A percentile compares a stretch with the other conserved stretches of the same genome.
Conservation (phyloP, 192 early-diverging fungal species). For the Mortierella claussenii region DNA sequence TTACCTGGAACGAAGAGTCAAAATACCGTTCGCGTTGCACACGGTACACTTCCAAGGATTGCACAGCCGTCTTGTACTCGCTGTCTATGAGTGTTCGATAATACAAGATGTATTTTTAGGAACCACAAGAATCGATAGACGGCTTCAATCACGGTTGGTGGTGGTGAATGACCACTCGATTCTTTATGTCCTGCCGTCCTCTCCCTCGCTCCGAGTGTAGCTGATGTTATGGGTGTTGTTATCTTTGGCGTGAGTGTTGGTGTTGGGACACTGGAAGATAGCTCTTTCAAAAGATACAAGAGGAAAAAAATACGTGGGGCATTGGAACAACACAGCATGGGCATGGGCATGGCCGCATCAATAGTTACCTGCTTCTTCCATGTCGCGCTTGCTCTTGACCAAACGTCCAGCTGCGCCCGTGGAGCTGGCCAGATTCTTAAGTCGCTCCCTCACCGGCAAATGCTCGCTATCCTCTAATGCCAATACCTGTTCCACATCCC, state of each 20-base stretch:
- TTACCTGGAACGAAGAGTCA: constrained; percentile 31
- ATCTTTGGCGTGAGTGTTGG: too few species aligned
- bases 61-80: constrained; percentile 52
- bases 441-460: constrained; percentile 39
- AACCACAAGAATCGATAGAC: neutral
- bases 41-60: constrained; percentile 31
- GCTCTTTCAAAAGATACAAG: constrained; percentile 5
- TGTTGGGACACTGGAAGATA: too few species aligned
- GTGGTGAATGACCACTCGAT: too few species aligned
- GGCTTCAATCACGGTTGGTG: neutral
- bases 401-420: constrained; percentile 43
- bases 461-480: constrained; percentile 40
- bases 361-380: constrained; percentile 52
- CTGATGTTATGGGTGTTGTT: too few species aligned
- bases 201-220: too few species aligned
- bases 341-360: too few species aligned
- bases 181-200: too few species aligned
- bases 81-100: constrained; percentile 18
- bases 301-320: constrained; percentile 5
- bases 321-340: too few species aligned
- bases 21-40: constrained; percentile 32
- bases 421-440: constrained; percentile 43
- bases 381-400: constrained; percentile 43
- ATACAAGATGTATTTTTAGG: constrained; percentile 19
- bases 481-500: constrained; percentile 37